Evolutionary conservation across 2,329 filamentous ascomycete species (phyloP), one percentile per base, ranked within the genome.

Genomic region (Epicoccum sorghinum): DNA sequence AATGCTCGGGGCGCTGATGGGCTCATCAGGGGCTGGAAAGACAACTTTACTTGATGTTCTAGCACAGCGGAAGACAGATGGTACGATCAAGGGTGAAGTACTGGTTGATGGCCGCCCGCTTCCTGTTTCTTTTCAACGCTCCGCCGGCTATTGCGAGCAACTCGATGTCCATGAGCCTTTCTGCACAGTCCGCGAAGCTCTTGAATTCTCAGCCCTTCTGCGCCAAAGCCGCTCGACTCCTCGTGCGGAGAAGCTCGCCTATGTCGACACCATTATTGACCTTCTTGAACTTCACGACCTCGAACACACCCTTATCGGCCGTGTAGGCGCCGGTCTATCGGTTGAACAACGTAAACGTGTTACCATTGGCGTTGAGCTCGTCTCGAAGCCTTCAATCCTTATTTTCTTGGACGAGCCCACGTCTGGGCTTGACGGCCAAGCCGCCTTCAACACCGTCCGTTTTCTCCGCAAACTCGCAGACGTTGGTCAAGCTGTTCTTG

Each of bases 401-500:
- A 80, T 91, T 12, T 91, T 91, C 79, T 78, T 91, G 13, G 89
- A 91, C 59, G 88, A 91, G 71, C 89, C 88, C 0, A 91, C 88
- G 0, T 88, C 85, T 1, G 88, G 89, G 47, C 82, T 91, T 0
- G 86, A 89, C 64, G 84, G 81, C 22, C 85, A 89, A 67, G 84
- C 83, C 38, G 86, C 88, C 13, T 89, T 85, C 75, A 88, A 88
- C 69, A 90, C 89, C 55, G 84, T 89, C 13, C 84, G 86, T 13
- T 88, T 90, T 77, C 77, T 90, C 13, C 84, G 84, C 69, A 89
- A 89, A 75, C 82, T 90, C 7, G 85, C 88, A 32, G 78, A 81
- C 14, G 87, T 87, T 2, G 91, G 90, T 2, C 91, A 95, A 70
- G 90, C 90, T 7, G 89, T 95, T 58, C 82, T 95, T 2, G 92